Evolutionary conservation across 164 flowering plant species (phyloP).

Genomic region (Platanus orientalis): DNA sequence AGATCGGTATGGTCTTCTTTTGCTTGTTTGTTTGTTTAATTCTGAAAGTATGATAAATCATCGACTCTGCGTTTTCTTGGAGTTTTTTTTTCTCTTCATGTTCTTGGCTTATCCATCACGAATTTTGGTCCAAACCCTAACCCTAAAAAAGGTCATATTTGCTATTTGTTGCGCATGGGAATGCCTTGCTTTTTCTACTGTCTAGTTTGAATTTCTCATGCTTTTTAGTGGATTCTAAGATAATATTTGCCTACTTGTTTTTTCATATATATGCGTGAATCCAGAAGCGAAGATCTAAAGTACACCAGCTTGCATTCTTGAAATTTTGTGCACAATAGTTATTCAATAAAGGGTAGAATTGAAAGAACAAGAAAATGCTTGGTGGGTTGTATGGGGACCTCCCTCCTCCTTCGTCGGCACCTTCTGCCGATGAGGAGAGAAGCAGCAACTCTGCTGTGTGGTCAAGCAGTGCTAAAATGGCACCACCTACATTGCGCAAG

Average conservation of each 20-base stretch:
- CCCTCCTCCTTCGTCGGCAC: constrained; percentile 60
- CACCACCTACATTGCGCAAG: constrained; percentile 87
- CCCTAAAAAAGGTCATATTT: background rate
- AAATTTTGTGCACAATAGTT: background rate
- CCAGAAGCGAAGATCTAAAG: background rate
- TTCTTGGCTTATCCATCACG: background rate
- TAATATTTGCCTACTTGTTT: background rate
- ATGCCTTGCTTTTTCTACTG: background rate
- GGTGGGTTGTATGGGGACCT: constrained; percentile 95
- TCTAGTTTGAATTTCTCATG: background rate
- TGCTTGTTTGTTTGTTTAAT: too few species aligned
- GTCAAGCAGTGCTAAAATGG: constrained; percentile 88
- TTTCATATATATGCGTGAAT: background rate
- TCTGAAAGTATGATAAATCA: too few species aligned
- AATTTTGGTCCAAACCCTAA: background rate
- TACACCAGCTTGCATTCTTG: background rate
- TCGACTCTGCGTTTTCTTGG: too few species aligned
- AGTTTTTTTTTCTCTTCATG: background rate
- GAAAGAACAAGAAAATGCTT: constrained; percentile 39
- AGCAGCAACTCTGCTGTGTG: constrained; percentile 48
- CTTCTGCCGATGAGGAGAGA: constrained; percentile 55
- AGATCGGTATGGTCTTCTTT: too few species aligned
- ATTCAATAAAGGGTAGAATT: background rate
- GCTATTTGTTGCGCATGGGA: background rate
- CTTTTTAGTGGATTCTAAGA: background rate